phyloP scores from a whole-genome alignment of 352 stramenopile species.

The Albugo laibachii region DNA sequence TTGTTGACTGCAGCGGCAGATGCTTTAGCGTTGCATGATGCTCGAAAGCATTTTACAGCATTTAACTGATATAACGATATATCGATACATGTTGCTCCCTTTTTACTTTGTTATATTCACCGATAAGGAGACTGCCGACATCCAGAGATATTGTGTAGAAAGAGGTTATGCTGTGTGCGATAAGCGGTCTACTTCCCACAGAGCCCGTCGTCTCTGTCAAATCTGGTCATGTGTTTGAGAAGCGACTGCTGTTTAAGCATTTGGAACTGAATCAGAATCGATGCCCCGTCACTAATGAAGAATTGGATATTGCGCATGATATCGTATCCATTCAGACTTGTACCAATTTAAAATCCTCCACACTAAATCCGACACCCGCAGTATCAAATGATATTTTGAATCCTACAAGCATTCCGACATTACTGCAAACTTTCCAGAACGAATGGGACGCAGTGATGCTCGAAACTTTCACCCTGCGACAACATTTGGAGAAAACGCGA shows the following conservation, averaged over 20 bases:
- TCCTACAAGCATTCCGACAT: slow-evolving; percentile 31
- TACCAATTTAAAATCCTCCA: too few species aligned
- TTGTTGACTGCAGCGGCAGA: too few species aligned
- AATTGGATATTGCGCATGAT: slow-evolving; percentile 36
- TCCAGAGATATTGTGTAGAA: slow-evolving; percentile 8
- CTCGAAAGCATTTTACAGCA: too few species aligned
- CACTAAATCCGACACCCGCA: too few species aligned
- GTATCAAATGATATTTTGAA: slow-evolving; percentile 3
- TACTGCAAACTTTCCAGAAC: slow-evolving; percentile 68
- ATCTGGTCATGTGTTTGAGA: slow-evolving; percentile 77
- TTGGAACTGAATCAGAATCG: slow-evolving; percentile 40
- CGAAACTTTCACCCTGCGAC: slow-evolving; percentile 87
- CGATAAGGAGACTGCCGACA: too few species aligned
- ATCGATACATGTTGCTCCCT: too few species aligned
- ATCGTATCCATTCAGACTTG: slow-evolving; percentile 31
- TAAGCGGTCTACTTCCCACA: slow-evolving; percentile 62
- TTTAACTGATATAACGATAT: too few species aligned
- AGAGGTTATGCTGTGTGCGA: slow-evolving; percentile 40
- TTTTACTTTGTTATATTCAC: too few species aligned
- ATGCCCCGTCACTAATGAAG: slow-evolving; percentile 49
- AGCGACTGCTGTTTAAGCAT: slow-evolving; percentile 68
- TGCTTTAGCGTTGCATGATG: too few species aligned
- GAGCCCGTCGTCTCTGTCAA: slow-evolving; percentile 72
- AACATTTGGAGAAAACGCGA: slow-evolving; percentile 87
- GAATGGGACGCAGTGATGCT: slow-evolving; percentile 90